Percentiles rank a stretch among this genome's conserved stretches.
Evolutionary conservation across 140 eudicot genomes (phyloP).

Genomic region (Bidens hawaiensis): DNA sequence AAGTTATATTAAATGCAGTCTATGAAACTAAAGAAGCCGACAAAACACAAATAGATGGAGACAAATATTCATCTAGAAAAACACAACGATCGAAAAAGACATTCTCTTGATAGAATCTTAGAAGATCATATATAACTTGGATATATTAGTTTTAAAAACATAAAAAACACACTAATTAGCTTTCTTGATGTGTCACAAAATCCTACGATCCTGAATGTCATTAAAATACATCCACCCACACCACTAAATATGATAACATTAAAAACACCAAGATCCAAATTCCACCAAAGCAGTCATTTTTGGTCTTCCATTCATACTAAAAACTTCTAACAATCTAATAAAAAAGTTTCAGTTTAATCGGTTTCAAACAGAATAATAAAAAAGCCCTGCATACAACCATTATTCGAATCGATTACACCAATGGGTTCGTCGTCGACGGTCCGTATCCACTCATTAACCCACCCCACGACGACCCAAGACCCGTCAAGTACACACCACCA

Average conservation of each 20-base stretch:
- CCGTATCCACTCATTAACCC: conserved; percentile 80
- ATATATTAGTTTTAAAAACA: conserved; percentile 13
- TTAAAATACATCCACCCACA: conserved; percentile 31
- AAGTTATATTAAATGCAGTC: neutral
- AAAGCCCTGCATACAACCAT: neutral
- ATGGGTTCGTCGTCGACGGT: conserved; percentile 60
- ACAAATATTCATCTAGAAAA: conserved; percentile 12
- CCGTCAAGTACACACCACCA: conserved; percentile 48
- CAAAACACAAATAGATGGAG: neutral
- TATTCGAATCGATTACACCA: conserved; percentile 39
- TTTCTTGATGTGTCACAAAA: conserved; percentile 56
- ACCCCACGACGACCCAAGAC: conserved; percentile 68
- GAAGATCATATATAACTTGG: conserved; percentile 25
- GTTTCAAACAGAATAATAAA: no score
- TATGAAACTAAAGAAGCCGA: neutral
- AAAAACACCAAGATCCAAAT: conserved; percentile 29
- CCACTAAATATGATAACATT: conserved; percentile 31
- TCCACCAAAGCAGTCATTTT: conserved; percentile 39
- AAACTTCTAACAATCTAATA: conserved; percentile 16
- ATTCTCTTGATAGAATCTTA: conserved; percentile 32
- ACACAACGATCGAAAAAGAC: conserved; percentile 18
- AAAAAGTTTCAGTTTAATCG: no score
- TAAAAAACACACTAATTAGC: conserved; percentile 38
- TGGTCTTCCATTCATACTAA: conserved; percentile 51
- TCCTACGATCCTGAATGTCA: conserved; percentile 32